Evolutionary conservation across 2,329 filamentous ascomycete genomes (phyloP).

Genomic region (Paracamarosporium sp.): DNA sequence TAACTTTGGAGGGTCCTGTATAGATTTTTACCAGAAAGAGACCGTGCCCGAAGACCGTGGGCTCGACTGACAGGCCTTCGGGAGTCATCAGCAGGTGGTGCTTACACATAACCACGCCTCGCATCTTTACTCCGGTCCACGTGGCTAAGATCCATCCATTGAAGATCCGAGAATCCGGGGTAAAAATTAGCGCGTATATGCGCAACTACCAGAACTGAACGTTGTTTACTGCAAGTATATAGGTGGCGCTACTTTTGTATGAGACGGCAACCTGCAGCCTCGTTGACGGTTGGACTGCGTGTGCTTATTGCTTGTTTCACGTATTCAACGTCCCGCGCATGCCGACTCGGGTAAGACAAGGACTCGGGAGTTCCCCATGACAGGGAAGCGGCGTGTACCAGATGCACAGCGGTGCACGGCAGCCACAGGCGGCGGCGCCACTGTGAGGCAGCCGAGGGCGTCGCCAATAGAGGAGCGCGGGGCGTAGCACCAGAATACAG

Average conservation of each 20-base stretch:
- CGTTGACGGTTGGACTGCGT: neutral
- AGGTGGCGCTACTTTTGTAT: neutral
- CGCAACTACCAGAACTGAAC: slow-evolving; percentile 6
- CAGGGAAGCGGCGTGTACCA: slow-evolving; percentile 2
- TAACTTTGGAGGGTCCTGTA: neutral
- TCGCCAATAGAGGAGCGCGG: neutral
- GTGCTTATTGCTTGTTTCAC: neutral
- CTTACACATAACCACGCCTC: slow-evolving; percentile 25
- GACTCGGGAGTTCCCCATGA: slow-evolving; percentile 21
- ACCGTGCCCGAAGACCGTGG: neutral
- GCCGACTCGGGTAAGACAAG: slow-evolving; percentile 13
- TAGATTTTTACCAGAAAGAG: neutral
- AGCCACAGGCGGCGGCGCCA: slow-evolving; percentile 6
- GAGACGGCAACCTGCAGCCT: neutral
- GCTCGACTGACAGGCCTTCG: neutral
- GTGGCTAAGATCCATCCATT: slow-evolving; percentile 25
- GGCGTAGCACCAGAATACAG: neutral
- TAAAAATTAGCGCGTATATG: slow-evolving; percentile 24
- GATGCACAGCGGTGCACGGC: slow-evolving; percentile 2
- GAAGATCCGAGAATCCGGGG: slow-evolving; percentile 24
- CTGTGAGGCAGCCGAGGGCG: neutral
- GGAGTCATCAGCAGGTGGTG: slow-evolving; percentile 14
- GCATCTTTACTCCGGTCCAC: slow-evolving; percentile 36
- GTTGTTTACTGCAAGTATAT: neutral
- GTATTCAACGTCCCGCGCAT: neutral